A percentile compares a stretch with the other conserved stretches of the same genome.
These are phyloP conservation scores for Diaporthe sp. DNA, from an alignment of 2,329 filamentous ascomycete genomes.

Conservation along the genomic window DNA sequence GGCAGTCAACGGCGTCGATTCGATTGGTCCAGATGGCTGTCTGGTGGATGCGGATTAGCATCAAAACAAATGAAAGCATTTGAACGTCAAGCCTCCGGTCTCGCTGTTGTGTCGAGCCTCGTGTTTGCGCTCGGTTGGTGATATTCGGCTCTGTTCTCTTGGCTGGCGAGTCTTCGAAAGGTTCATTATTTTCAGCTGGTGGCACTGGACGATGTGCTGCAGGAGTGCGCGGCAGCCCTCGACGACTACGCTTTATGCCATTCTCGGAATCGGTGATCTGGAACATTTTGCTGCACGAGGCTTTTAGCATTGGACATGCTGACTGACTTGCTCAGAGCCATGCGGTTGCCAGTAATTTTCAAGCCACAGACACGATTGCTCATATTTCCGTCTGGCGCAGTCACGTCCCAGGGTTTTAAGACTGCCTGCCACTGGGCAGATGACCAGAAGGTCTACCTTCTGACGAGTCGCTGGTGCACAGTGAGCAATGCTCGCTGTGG, in stretches of 20 bases:
- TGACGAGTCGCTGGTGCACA: neutral
- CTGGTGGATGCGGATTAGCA: conserved; percentile 42
- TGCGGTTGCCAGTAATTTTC: neutral
- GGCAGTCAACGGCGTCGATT: conserved; percentile 40
- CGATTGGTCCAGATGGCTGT: conserved; percentile 41
- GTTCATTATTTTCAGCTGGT: neutral
- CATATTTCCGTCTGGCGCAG: neutral
- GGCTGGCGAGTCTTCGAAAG: neutral
- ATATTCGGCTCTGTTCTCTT: neutral
- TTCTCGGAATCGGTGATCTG: neutral
- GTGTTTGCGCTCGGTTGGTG: neutral
- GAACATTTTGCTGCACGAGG: neutral
- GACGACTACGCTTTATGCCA: too few species aligned
- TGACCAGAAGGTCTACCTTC: neutral
- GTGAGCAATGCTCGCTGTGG: neutral
- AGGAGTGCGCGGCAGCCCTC: neutral
- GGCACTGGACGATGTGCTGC: too few species aligned
- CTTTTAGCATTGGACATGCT: neutral
- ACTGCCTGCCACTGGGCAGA: too few species aligned
- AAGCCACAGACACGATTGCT: neutral
- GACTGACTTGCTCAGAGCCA: neutral
- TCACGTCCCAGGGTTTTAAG: too few species aligned
- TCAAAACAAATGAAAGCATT: conserved; percentile 41
- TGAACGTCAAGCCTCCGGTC: conserved; percentile 28
- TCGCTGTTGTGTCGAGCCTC: neutral